Evolutionary conservation across 2,329 filamentous ascomycete genomes (phyloP), one percentile per base, ranked within the genome.

Genomic region (Meredithiella fracta): DNA sequence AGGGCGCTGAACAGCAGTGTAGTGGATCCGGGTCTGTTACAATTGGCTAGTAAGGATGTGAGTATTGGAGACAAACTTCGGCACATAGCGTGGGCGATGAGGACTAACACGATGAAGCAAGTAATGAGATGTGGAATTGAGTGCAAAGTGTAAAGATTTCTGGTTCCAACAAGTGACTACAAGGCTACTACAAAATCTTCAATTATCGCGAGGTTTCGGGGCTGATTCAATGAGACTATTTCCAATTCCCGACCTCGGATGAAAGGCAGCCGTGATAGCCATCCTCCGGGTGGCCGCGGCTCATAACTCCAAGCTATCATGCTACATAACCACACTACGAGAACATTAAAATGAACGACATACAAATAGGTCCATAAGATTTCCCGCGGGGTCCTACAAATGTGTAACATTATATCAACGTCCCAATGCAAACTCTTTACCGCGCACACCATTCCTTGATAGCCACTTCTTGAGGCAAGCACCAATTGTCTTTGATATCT

Each of bases 1-100:
- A 25, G 44, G 22, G 44, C 44, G 8, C 44, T 49, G 22, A n/a
- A 42, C 6, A 42, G 14, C 17, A n/a, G 6, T 20, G n/a, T n/a
- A 5, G 38, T 49, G 22, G 44, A 49, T 23, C 25, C 44, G 44
- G 44, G 15, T 4, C 37, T 53, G 22, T 22, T 25, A 14, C 22
- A 22, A 53, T 26, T 23, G 29, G 34, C 51, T 23, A 8, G 29
- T 40, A 40, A 53, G 44, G 44, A 49, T 40, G 34, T 23, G 7
- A 25, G 22, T 40, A 20, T 53, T 42, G 37, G 20, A 53, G 44
- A 50, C 51, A 31, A 31, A 57, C 31, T 40, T 44, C 56, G 51
- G 51, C 44, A 51, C 47, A 57, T 34, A 54, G 51, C 56, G 51
- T 47, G 8, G 26, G n/a, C 1, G 8, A 22, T 44, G 15, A 44